These are phyloP conservation scores for Lumnitzera littorea DNA, from an alignment of 345 rosid species.

Conservation along the genomic window DNA sequence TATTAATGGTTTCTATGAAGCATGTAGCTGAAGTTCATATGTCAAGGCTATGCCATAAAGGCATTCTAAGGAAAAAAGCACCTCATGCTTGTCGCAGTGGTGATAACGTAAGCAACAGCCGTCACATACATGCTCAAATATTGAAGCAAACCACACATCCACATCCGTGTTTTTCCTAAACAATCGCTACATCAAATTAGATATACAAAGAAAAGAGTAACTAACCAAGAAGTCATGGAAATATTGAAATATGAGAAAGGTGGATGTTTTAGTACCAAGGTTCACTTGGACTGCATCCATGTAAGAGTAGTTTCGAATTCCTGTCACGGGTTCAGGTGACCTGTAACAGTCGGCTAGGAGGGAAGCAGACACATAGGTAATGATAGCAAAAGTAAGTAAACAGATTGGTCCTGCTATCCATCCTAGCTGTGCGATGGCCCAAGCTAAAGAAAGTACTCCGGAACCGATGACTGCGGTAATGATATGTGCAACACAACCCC, in stretches of 20 bases:
- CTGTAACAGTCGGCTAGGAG: constrained; percentile 56
- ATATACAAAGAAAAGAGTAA: background rate
- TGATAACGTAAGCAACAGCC: constrained; percentile 56
- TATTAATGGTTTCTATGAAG: background rate
- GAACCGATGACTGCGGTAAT: constrained; percentile 46
- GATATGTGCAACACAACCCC: constrained; percentile 45
- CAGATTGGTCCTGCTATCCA: constrained; percentile 58
- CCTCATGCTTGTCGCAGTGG: constrained; percentile 61
- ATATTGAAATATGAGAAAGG: background rate
- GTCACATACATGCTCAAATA: constrained; percentile 36
- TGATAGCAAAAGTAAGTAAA: constrained; percentile 38
- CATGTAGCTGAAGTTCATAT: too few species aligned
- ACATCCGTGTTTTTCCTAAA: constrained; percentile 38
- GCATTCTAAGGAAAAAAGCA: constrained; percentile 7
- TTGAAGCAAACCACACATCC: constrained; percentile 58
- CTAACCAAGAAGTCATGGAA: background rate
- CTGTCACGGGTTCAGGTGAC: constrained; percentile 33
- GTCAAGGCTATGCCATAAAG: background rate
- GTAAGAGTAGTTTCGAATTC: constrained; percentile 32
- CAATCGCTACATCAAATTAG: background rate
- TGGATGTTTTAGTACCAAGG: constrained; percentile 26
- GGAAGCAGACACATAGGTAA: constrained; percentile 39
- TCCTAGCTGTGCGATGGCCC: constrained; percentile 62
- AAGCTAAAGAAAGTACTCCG: constrained; percentile 53
- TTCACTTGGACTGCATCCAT: constrained; percentile 34